Percentiles rank a stretch among this genome's conserved stretches.
These are phyloP conservation scores for Candida ficus DNA, from an alignment of 805 yeast species.

Conservation along the genomic window DNA sequence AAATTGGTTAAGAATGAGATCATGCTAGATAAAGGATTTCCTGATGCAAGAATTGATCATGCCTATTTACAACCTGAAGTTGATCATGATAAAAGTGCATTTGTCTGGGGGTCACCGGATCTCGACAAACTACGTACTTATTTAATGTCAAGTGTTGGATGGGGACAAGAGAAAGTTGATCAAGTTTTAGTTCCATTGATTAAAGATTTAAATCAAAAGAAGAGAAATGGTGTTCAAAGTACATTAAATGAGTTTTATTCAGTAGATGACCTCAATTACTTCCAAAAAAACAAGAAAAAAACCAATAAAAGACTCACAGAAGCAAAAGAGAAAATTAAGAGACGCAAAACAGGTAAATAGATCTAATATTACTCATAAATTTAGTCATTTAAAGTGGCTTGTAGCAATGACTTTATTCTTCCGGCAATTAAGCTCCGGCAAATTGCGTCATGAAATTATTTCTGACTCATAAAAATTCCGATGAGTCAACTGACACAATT, in stretches of 20 bases:
- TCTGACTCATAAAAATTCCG: conserved; percentile 1
- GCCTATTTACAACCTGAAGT: conserved; percentile 83
- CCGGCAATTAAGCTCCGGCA: too few relatives aligned
- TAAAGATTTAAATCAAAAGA: conserved; percentile 64
- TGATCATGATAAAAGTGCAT: conserved; percentile 70
- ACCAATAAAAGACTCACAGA: conserved; percentile 57
- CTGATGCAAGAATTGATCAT: conserved; percentile 59
- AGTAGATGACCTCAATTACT: conserved; percentile 37
- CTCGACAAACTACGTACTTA: conserved; percentile 71
- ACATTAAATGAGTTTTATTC: conserved; percentile 68
- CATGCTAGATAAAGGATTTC: conserved; percentile 60
- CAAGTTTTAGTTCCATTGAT: conserved; percentile 84
- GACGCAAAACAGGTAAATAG: conserved; percentile 1
- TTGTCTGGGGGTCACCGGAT: conserved; percentile 89
- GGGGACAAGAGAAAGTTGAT: conserved; percentile 74
- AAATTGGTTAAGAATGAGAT: conserved; percentile 48
- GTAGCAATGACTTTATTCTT: too few relatives aligned
- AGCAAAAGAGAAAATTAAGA: conserved; percentile 32
- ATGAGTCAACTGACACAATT: neutral
- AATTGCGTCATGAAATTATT: too few relatives aligned
- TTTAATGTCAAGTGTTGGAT: conserved; percentile 66
- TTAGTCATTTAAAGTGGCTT: too few relatives aligned
- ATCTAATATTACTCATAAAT: too few relatives aligned
- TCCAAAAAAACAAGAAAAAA: conserved; percentile 31
- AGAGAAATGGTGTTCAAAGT: conserved; percentile 49